These are phyloP conservation scores for Lipomyces anomalus DNA, from an alignment of 805 yeast genomes.

Conservation along the genomic window DNA sequence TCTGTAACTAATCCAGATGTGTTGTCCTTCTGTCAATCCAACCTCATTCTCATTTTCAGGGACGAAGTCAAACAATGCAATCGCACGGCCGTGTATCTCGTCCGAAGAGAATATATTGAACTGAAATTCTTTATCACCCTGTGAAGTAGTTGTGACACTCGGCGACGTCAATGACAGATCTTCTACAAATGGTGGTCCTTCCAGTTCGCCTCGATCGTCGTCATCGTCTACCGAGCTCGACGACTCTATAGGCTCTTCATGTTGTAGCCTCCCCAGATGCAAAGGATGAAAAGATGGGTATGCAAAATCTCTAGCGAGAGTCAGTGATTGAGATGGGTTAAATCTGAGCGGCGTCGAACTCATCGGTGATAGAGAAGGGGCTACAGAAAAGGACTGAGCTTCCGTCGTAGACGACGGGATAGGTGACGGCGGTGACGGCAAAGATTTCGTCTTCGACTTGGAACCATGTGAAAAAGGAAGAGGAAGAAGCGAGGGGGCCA, in stretches of 20 bases:
- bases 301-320: constrained; percentile 75
- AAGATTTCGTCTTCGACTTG: background rate
- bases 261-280: constrained; percentile 52
- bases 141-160: constrained; percentile 24
- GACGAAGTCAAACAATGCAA: constrained; percentile 80
- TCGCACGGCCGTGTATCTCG: constrained; percentile 58
- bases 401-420: background rate
- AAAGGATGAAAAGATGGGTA: constrained; percentile 65
- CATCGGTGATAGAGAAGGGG: background rate
- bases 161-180: constrained; percentile 33
- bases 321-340: background rate
- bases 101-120: constrained; percentile 26
- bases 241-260: constrained; percentile 23
- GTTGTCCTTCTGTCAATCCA: constrained; percentile 69
- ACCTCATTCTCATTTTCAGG: constrained; percentile 96
- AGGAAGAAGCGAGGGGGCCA: constrained; percentile 1
- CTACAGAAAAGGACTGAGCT: no score
- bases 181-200: constrained; percentile 21
- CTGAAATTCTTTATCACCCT: constrained; percentile 36
- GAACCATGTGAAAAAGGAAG: constrained; percentile 2
- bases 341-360: background rate
- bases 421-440: background rate
- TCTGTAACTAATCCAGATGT: constrained; percentile 76
- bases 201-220: background rate
- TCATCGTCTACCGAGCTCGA: constrained; percentile 11